Base-by-base conservation (phyloP, 345 rosid genomes). In the Ceriops tagal region DNA sequence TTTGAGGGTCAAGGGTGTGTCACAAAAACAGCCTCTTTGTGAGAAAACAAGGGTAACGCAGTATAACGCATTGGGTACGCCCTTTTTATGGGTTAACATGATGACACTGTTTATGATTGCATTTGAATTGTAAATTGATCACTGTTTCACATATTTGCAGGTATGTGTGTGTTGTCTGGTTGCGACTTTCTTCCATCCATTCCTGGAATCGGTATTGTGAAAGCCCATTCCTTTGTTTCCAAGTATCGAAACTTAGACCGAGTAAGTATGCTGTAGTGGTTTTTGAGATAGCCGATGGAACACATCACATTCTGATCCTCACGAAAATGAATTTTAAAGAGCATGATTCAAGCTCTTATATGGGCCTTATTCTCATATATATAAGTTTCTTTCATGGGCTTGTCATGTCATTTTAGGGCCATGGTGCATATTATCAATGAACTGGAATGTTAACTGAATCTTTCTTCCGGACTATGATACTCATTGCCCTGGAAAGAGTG, bases 161-260 rank as follows among this genome's bases (percentile, higher is more conserved):
- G 96, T 20, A 91, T 93, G 96, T 93, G 96, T 70, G 93, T 91
- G 62, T 69, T 93, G 75, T 92, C 96, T n/a, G 92, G 96, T 49
- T 93, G 98, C 70, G 98, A 93, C 83, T 93, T 91, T 78, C 93
- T 93, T 73, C 87, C 96, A 52, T 91, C 93, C 24, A 83, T 93
- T 78, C 96, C 92, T 71, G 92, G 98, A 73, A 84, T 91, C 74
- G 96, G 97, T 68, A 88, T 89, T 68, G 86, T 70, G 46, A 93
- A 84, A 81, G 92, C 98, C 71, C 71, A 91, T 79, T 81, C 78
- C 69, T 78, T 82, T 52, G 86, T 89, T 65, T 82, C 90, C 72
- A 93, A 91, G 80, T 89, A 89, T 65, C 80, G 79, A 62, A 93
- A 86, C 75, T 66, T 89, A 64, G 96, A 93, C 52, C 88, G 89